A percentile compares a stretch with the other conserved stretches of the same genome.
Evolutionary conservation across 441 rosid species (phyloP).

Genomic region (Breynia disticha): DNA sequence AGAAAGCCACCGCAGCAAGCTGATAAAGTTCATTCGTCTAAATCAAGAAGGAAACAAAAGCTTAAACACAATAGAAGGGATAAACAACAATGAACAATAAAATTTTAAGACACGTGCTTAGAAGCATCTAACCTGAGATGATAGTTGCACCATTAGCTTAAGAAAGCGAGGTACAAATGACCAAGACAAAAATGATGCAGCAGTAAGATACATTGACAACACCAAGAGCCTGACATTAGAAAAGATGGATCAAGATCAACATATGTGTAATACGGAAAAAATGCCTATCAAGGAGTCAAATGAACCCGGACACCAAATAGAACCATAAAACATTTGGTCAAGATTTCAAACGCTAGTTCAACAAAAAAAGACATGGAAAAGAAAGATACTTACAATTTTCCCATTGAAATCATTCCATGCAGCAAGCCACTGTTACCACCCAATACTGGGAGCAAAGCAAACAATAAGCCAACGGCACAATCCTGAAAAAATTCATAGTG

Average conservation of each 20-base stretch:
- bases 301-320: no score
- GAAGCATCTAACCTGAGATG: constrained; percentile 56
- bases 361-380: no score
- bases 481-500: constrained; percentile 40
- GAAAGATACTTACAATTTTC: constrained; percentile 64
- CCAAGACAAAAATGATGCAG: constrained; percentile 79
- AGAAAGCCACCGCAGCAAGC: constrained; percentile 95
- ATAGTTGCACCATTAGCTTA: constrained; percentile 86
- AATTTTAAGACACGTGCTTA: background rate
- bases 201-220: constrained; percentile 61
- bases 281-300: no score
- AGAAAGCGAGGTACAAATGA: constrained; percentile 91
- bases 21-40: constrained; percentile 98
- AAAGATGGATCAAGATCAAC: background rate
- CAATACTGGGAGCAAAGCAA: constrained; percentile 92
- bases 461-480: constrained; percentile 90
- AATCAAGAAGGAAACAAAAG: constrained; percentile 15
- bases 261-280: no score
- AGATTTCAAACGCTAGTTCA: constrained; percentile 5
- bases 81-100: constrained; percentile 6
- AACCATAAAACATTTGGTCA: background rate
- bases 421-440: constrained; percentile 84
- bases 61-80: constrained; percentile 1
- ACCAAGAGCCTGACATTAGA: constrained; percentile 57
- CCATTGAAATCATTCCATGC: constrained; percentile 86